Evolutionary conservation across 106 monocot genomes (phyloP), one percentile per base, ranked within the genome.

Genomic region (Acanthochlamys bracteata): DNA sequence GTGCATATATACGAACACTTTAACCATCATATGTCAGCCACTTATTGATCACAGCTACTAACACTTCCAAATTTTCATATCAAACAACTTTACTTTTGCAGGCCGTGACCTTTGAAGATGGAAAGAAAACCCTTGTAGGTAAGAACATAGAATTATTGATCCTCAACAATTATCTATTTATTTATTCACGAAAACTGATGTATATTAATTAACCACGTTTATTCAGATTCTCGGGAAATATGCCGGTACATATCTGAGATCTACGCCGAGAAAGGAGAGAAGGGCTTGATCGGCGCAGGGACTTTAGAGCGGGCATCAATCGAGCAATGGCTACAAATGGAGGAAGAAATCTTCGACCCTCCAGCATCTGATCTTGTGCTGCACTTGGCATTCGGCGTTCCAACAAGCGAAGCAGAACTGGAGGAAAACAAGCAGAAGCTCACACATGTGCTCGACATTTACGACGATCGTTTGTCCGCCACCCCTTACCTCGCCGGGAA

Each of bases 291-390:
- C 13, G 77, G 77, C 19, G 10, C 61, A 1, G 72, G 77, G 1
- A 59, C 46, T 13, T 60, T 78, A 10, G 75, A 76, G 69, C n/a
- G 77, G 39, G 66, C 77, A 9, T 42, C 72, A 7, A 78, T 78
- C 40, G 77, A 78, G 72, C 77, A 78, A 39, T 86, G 85, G 85
- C 75, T 86, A 4, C 78, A 78, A 16, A 33, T 78, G 6, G 85
- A 86, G 51, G 57, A 72, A 4, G 53, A 53, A 17, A 79, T 43
- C 66, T 86, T 86, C 22, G 65, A 86, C 40, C 66, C 78, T 0
- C 64, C 72, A 7, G 70, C 63, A 63, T 76, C 73, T 0, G 53
- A 57, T 16, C 79, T 86, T 10, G 70, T 69, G 43, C 79, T 86
- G 72, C 69, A 86, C 11, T 63, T 82, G 21, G 69, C 73, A 4